Evolutionary conservation across 176 grass and related monocot genomes (phyloP), one percentile per base, ranked within the genome.

Genomic region (Musa itinerans): DNA sequence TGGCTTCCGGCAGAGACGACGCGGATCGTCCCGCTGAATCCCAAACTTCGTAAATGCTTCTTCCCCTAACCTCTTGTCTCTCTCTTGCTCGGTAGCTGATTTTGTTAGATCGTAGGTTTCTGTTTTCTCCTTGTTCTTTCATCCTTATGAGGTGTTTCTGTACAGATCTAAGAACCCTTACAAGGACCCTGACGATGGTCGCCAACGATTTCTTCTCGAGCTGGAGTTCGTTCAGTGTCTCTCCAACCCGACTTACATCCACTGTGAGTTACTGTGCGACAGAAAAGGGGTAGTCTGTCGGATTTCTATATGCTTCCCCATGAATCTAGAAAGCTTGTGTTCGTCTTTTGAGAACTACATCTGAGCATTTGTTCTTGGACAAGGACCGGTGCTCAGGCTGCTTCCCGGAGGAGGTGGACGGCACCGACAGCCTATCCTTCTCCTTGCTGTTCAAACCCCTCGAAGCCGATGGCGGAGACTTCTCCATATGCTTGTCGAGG

Each of bases 221-320:
- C 76, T 94, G 65, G 95, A 98, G 84, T 94, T 98, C 76, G 50
- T 98, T 68, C 95, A 98, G 80, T 98, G 88, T 84, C 85, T 98
- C 13, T 86, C 95, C 68, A 98, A 98, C 86, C 95, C 95, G 58
- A 94, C 79, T 62, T 98, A 98, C 80, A 98, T 91, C 16, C 88
- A 98, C 86, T 98, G 90, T 98, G 74, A 82, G 74, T 82, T 56
- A 8, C 22, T 2, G 3, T 11, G 27, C 69, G 17, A 10, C 29
- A 25, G 56, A 69, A 53, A 74, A 74, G 1, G 25, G 52, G 7
- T 11, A 52, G 2, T 74, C 59, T 80, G 25, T 17, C 63, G 66
- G 66, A 69, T 54, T 22, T 51, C 12, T 53, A 12, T 48, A 22
- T 20, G 20, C n/a, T 65, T 15, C 61, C 74, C 76, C n/a, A 20